Evolutionary conservation across 495 filamentous ascomycete species (phyloP), one percentile per base, ranked within the genome.

Genomic region (Tuber calosporum): DNA sequence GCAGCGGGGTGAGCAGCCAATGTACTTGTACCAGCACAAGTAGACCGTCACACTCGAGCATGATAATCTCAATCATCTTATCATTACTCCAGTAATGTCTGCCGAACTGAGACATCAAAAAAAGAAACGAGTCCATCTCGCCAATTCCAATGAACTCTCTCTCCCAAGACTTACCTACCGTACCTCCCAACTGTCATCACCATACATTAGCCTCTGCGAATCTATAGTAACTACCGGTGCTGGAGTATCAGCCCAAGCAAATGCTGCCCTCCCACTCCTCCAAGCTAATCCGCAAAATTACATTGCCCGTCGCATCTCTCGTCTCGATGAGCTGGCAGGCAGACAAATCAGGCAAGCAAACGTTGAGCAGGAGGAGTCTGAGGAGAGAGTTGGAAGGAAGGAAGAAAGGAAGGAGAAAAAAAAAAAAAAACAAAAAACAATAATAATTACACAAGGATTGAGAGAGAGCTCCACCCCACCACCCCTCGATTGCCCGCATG

Each of bases 401-500:
- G 22, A n/a, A n/a, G n/a, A n/a, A n/a, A n/a, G n/a, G n/a, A n/a
- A n/a, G n/a, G n/a, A n/a, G n/a, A 58, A 13, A 2, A 11, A n/a
- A 9, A 17, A 30, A 5, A 62, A 62, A 15, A 13, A 62, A 15
- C 22, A 62, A 62, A 62, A 3, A 30, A 62, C 26, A 3, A 5
- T n/a, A 15, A 22, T 30, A 30, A 43, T 43, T 20, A 68, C 39
- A 53, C 67, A 70, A 48, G 70, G 75, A 67, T 78, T 72, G 71
- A 69, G 70, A 70, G 68, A 73, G 15, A 38, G 67, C 53, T 70
- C 39, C 75, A 71, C 74, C 70, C 43, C 43, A 48, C 43, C 19
- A 45, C 43, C 69, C 76, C 77, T 78, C 76, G 76, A 78, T 78
- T 78, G 74, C 76, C 76, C 76, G 76, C 76, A 78, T 78, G 76